Base-by-base conservation (phyloP, 306 rosid genomes). In the Trifolium subterraneum region DNA sequence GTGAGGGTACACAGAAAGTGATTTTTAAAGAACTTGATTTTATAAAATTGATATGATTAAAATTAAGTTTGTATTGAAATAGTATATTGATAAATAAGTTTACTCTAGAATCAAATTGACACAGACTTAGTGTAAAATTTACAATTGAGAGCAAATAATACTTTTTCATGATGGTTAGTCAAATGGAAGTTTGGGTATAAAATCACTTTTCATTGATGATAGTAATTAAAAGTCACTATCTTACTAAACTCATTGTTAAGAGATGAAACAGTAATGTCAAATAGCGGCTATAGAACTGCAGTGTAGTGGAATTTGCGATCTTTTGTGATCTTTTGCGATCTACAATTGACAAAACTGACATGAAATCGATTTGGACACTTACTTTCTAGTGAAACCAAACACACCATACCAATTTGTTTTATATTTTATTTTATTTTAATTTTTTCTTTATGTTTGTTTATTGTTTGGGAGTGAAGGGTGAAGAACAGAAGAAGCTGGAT, bases 401-500 rank as follows among this genome's bases (percentile, higher is more conserved):
- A 60, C 19, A 27, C 20, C n/a, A 3, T 60, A 13, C 1, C 35
- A 33, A 1, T 51, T 8, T 36, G 41, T 48, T 5, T 18, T 55
- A 29, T 41, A 11, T 0, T 39, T 55, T 56, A n/a, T n/a, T n/a
- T n/a, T 27, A 11, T 1, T 39, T 25, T 39, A 35, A 5, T 50
- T 16, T 56, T 54, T 60, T 11, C 19, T 44, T 72, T 41, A 8
- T 23, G 1, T 38, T 64, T 42, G 73, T 70, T 71, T 72, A 9
- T 25, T 62, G 38, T 69, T 72, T 73, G 77, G 77, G 84, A 70
- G 16, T 80, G 23, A 64, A 94, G 98, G 99, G 99, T 20, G 99
- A 92, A 85, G 99, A 94, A 63, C 99, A 94, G 82, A 94, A 94
- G 92, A 94, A 94, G 73, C 86, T 94, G 75, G 97, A 94, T 86